Conservation (phyloP, 257 asterid genomes). For the Eustoma russellianum region DNA sequence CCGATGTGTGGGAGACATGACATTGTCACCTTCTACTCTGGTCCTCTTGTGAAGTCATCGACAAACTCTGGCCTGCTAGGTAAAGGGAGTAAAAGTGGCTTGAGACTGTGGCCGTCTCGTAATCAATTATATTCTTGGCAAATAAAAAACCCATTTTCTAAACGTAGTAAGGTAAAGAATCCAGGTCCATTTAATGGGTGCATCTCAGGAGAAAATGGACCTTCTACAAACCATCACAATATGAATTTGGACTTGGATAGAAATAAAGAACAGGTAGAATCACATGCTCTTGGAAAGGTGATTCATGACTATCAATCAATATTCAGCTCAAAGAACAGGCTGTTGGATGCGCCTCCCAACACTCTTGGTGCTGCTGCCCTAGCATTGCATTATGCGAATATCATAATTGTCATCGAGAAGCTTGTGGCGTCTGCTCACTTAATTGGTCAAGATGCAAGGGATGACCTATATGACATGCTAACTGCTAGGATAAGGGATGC, state of each 20-base stretch:
- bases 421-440: slow-evolving; percentile 67
- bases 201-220: slow-evolving; percentile 26
- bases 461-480: slow-evolving; percentile 73
- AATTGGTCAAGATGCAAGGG: slow-evolving; percentile 82
- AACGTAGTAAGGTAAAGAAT: slow-evolving; percentile 19
- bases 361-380: slow-evolving; percentile 80
- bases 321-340: slow-evolving; percentile 29
- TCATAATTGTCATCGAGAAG: slow-evolving; percentile 72
- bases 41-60: slow-evolving; percentile 47
- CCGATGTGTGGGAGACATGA: slow-evolving; percentile 29
- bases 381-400: slow-evolving; percentile 76
- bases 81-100: slow-evolving; percentile 31
- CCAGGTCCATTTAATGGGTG: slow-evolving; percentile 32
- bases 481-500: slow-evolving; percentile 59
- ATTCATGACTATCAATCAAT: slow-evolving; percentile 19
- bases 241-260: slow-evolving; percentile 12
- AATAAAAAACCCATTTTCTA: slow-evolving; percentile 27
- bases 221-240: slow-evolving; percentile 20
- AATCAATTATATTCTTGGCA: slow-evolving; percentile 29
- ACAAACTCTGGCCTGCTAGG: slow-evolving; percentile 40
- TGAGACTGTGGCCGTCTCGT: slow-evolving; percentile 52
- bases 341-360: slow-evolving; percentile 56
- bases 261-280: slow-evolving; percentile 12
- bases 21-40: slow-evolving; percentile 40
- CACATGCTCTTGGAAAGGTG: slow-evolving; percentile 20